Percentiles rank a stretch among this genome's conserved stretches.
These are phyloP conservation scores for Stygiomarasmius scandens DNA, from an alignment of 1,284 basidiomycete genomes.

Conservation along the genomic window DNA sequence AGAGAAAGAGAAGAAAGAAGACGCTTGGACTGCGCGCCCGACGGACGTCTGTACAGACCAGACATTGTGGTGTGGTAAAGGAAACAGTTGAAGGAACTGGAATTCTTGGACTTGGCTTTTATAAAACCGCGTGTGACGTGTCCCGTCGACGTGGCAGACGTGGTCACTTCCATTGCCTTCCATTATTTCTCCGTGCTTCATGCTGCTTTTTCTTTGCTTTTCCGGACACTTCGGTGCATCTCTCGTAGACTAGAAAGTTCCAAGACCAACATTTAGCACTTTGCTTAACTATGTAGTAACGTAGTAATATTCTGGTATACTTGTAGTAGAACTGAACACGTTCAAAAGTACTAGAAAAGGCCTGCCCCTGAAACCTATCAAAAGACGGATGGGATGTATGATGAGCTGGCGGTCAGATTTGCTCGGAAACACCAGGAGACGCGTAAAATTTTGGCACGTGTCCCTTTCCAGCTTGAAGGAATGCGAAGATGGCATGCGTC, in stretches of 20 bases:
- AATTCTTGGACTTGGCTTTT: slow-evolving; percentile 2
- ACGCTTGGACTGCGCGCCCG: slow-evolving; percentile 58
- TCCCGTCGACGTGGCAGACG: slow-evolving; percentile 9
- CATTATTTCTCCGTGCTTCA: neutral
- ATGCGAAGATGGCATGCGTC: neutral
- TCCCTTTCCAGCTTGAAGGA: neutral
- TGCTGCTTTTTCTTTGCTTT: neutral
- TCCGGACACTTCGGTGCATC: neutral
- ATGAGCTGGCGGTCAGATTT: too few species aligned
- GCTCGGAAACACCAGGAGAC: too few species aligned
- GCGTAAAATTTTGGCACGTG: neutral
- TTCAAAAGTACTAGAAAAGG: too few species aligned
- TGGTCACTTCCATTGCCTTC: neutral
- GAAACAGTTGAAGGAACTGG: slow-evolving; percentile 11
- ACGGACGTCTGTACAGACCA: slow-evolving; percentile 46
- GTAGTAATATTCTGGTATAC: too few species aligned
- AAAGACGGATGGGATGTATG: too few species aligned
- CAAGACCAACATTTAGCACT: too few species aligned
- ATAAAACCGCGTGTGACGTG: slow-evolving; percentile 12
- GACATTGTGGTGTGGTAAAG: slow-evolving; percentile 35
- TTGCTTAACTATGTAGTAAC: too few species aligned
- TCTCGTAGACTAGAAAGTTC: too few species aligned
- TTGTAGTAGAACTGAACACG: too few species aligned
- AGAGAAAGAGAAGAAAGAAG: slow-evolving; percentile 68
- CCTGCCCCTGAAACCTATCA: too few species aligned